A percentile compares a stretch with the other conserved stretches of the same genome.
Evolutionary conservation across 352 stramenopile genomes (phyloP).

Genomic region (Phytophthora rubi): DNA sequence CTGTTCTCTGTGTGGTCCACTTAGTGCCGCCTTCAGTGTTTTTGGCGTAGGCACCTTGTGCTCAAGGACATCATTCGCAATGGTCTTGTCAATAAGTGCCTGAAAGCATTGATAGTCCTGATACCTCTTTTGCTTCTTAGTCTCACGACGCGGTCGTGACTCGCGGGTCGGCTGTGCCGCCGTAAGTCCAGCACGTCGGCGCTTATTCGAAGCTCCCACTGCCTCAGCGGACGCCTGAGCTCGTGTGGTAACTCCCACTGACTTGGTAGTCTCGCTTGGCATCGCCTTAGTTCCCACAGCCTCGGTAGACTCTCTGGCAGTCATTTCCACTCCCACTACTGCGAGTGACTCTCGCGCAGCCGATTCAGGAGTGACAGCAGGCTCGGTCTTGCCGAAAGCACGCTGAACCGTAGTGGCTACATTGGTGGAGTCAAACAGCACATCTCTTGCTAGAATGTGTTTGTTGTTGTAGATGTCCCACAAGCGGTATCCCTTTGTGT

Average conservation of each 20-base stretch:
- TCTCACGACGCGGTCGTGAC: constrained; percentile 9
- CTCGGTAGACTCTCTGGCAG: not conserved
- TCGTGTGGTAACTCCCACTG: not conserved
- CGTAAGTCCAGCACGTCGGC: not conserved
- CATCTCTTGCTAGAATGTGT: constrained; percentile 7
- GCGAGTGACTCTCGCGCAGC: not conserved
- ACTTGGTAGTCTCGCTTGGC: not conserved
- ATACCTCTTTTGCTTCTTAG: constrained; percentile 10
- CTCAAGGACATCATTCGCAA: constrained; percentile 4
- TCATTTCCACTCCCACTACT: not conserved
- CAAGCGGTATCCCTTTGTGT: constrained; percentile 17
- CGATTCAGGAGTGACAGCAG: constrained; percentile 11
- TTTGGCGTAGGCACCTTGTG: constrained; percentile 14
- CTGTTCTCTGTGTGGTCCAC: constrained; percentile 13
- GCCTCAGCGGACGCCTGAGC: not conserved
- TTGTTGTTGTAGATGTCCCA: constrained; percentile 20
- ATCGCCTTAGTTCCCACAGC: not conserved
- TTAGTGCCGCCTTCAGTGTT: constrained; percentile 13
- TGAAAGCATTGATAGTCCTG: constrained; percentile 21
- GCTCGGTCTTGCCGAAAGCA: constrained; percentile 3
- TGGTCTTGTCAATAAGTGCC: constrained; percentile 6
- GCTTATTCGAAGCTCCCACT: not conserved
- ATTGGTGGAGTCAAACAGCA: constrained; percentile 20
- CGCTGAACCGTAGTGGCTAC: constrained; percentile 2
- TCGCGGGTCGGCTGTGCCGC: not conserved